Percentiles rank a stretch among this genome's conserved stretches.
Evolutionary conservation across 2,329 filamentous ascomycete genomes (phyloP).

Genomic region (Colletotrichum euphorbiae): DNA sequence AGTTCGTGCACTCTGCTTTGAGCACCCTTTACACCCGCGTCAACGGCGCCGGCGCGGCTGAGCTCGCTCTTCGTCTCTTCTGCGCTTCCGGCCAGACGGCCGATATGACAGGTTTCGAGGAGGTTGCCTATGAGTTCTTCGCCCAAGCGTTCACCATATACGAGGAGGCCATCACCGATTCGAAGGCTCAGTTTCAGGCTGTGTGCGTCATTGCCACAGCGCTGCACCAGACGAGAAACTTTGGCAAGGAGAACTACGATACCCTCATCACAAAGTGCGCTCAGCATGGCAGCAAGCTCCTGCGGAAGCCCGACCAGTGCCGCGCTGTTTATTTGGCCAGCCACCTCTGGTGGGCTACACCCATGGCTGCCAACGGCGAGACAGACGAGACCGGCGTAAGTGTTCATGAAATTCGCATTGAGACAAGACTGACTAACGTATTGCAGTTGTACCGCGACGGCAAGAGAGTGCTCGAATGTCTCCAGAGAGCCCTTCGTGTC

Average conservation of each 20-base stretch:
- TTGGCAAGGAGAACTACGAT: constrained; percentile 97
- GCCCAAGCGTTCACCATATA: constrained; percentile 98
- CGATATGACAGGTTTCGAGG: constrained; percentile 90
- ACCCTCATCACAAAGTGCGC: constrained; percentile 98
- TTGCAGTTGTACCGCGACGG: constrained; percentile 93
- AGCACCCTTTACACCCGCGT: constrained; percentile 90
- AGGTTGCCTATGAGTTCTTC: constrained; percentile 98
- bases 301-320: constrained; percentile 98
- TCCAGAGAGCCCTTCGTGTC: constrained; percentile 93
- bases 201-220: constrained; percentile 94
- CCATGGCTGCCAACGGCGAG: constrained; percentile 80
- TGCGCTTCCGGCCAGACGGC: constrained; percentile 93
- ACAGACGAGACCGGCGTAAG: constrained; percentile 83
- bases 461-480: constrained; percentile 94
- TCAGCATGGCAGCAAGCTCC: constrained; percentile 93
- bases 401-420: constrained; percentile 38
- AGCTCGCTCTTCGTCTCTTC: constrained; percentile 90
- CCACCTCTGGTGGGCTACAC: constrained; percentile 97
- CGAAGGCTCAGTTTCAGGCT: constrained; percentile 96
- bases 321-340: constrained; percentile 96
- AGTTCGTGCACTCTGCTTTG: constrained; percentile 92
- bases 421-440: constrained; percentile 40
- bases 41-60: constrained; percentile 79
- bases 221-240: constrained; percentile 88
- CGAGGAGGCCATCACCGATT: constrained; percentile 95